phyloP scores from a whole-genome alignment of 108 stramenopile genomes.

The Pseudonitzschia pungens region DNA sequence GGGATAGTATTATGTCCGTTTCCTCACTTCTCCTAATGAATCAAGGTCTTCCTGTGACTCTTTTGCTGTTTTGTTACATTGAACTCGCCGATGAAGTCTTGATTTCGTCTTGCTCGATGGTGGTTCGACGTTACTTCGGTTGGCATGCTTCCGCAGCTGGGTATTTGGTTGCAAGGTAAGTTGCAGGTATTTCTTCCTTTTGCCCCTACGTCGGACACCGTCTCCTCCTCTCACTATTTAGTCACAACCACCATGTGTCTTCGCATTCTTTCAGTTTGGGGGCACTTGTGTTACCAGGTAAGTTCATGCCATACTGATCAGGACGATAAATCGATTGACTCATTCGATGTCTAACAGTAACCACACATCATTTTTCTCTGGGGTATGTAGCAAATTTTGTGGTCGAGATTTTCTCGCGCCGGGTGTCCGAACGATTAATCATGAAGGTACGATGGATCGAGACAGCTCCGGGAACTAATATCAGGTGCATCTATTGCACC shows the following conservation, averaged over 20 bases:
- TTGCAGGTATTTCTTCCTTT: background rate
- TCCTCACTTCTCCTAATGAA: conserved; percentile 43
- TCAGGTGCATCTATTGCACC: background rate
- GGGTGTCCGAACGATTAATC: conserved; percentile 54
- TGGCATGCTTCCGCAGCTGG: conserved; percentile 62
- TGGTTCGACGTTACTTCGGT: conserved; percentile 62
- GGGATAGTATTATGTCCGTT: conserved; percentile 18
- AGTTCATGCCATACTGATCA: background rate
- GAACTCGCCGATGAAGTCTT: conserved; percentile 63
- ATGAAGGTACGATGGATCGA: conserved; percentile 33
- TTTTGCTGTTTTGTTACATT: conserved; percentile 65
- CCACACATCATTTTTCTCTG: background rate
- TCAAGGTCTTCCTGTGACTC: conserved; percentile 59
- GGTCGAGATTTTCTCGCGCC: conserved; percentile 56
- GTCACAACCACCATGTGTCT: background rate
- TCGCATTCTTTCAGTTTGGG: conserved; percentile 34
- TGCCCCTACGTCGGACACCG: background rate
- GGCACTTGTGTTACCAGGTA: conserved; percentile 53
- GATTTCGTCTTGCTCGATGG: conserved; percentile 71
- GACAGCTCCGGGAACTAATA: background rate
- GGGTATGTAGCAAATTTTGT: conserved; percentile 59
- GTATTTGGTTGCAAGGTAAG: conserved; percentile 50
- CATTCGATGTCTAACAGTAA: background rate
- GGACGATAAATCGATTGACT: background rate
- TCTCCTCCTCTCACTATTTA: background rate